Conservation (phyloP, 371 early-diverging fungal species). For the Lichtheimia corymbifera region DNA sequence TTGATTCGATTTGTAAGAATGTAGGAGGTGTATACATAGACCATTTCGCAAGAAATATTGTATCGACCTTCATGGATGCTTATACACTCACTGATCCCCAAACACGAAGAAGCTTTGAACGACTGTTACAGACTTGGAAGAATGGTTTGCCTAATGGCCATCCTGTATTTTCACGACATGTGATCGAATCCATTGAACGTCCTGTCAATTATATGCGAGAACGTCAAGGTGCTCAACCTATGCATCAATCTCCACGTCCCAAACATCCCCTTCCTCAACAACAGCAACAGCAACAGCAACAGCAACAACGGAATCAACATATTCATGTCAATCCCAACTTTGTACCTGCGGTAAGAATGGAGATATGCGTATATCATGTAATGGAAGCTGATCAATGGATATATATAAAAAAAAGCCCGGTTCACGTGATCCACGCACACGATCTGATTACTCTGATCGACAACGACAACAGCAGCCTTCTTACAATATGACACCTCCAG, state of each 20-base stretch:
- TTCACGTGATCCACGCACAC: constrained; percentile 28
- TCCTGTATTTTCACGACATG: constrained; percentile 62
- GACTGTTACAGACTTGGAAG: constrained; percentile 83
- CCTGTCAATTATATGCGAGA: constrained; percentile 45
- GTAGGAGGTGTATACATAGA: constrained; percentile 76
- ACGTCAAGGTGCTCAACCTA: constrained; percentile 22
- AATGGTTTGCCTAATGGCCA: constrained; percentile 62
- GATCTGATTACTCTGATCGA: constrained; percentile 11
- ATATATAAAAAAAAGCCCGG: not conserved
- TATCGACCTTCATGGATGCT: constrained; percentile 68
- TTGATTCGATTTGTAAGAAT: constrained; percentile 94
- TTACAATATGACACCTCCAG: not conserved
- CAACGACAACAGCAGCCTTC: constrained; percentile 1
- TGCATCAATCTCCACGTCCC: not conserved
- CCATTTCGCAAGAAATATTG: constrained; percentile 73
- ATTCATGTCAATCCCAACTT: constrained; percentile 69
- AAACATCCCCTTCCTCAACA: constrained; percentile 11
- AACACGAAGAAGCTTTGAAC: constrained; percentile 69
- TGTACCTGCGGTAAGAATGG: constrained; percentile 47
- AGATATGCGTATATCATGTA: not conserved
- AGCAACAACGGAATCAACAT: constrained; percentile 10
- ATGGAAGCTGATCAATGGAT: too few relatives aligned
- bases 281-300: constrained; percentile 12
- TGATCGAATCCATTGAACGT: constrained; percentile 60
- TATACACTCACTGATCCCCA: constrained; percentile 66